Evolutionary conservation across 306 rosid species (phyloP).

Genomic region (Sophora flavescens): DNA sequence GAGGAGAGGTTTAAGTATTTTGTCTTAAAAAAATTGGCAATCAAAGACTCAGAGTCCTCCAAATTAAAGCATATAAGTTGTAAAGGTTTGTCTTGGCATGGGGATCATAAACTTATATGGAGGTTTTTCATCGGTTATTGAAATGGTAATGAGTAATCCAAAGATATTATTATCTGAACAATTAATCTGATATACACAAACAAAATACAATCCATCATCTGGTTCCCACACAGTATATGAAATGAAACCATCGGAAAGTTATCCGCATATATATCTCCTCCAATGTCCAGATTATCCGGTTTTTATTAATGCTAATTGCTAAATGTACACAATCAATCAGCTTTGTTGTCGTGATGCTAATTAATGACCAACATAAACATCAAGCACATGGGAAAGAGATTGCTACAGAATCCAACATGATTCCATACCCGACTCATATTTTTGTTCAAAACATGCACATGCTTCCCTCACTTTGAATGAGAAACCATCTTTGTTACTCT

Average conservation of each 20-base stretch:
- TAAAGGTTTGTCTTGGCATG: neutral
- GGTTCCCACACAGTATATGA: neutral
- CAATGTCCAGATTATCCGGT: neutral
- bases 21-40: neutral
- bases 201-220: neutral
- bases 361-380: neutral
- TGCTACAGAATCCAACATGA: constrained; percentile 35
- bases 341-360: constrained; percentile 6
- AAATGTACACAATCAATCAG: neutral
- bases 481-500: constrained; percentile 4
- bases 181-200: neutral
- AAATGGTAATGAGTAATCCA: constrained; percentile 27
- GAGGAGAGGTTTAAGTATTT: no score
- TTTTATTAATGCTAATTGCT: neutral
- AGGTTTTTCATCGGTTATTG: constrained; percentile 10
- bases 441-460: constrained; percentile 30
- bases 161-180: neutral
- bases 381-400: constrained; percentile 41
- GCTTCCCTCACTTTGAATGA: neutral
- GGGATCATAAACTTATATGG: neutral
- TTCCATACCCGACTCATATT: neutral
- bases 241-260: neutral
- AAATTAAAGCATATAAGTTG: neutral
- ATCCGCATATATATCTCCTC: neutral
- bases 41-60: neutral